Base-by-base conservation (phyloP, 1,284 basidiomycete species). In the Sphaerobolus stellatus region DNA sequence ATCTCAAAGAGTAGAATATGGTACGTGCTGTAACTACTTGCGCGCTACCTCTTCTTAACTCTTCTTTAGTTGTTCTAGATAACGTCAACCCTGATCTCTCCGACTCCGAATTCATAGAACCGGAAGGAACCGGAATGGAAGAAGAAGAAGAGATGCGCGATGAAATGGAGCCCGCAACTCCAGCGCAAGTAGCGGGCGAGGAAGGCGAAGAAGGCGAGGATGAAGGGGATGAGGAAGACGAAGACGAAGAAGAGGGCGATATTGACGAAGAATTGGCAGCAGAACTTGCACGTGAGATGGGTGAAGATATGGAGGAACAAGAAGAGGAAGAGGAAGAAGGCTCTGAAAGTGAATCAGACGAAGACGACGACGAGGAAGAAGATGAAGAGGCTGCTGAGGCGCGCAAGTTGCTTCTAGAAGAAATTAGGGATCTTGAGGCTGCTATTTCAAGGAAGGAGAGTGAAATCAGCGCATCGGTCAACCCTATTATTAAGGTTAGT, bases 61-160 rank as follows among this genome's bases (percentile, higher is more conserved):
- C 11, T 29, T 58, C 3, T 20, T 29, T 56, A 91, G 90, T 89
- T 50, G 79, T 92, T 6, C 77, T 92, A 29, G 90, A 92, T 31
- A 90, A 91, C 63, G 88, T 90, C 46, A 91, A 91, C 64, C 89
- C 89, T 2, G 90, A 93, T 65, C 74, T 90, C n/a, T 91, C 89
- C 13, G 90, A 92, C 66, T 90, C 88, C 2, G 90, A 93, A 66
- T 90, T 88, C 60, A 73, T 90, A n/a, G 87, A 89, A 56, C 78
- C 77, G 11, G 86, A 86, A 34, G 78, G 79, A 48, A 27, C 40
- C 7, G 74, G 79, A 6, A 63, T 83, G 5, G 86, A 90, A 57
- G 49, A n/a, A 44, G 77, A 81, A 2, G 41, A 27, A 3, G 45
- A 48, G 25, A 41, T 38, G 33, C 28, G 41, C 22, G 45, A 34